Percentiles rank a stretch among this genome's conserved stretches.
phyloP scores from a whole-genome alignment of 139 green algal genomes.

The Coccomyxa sp. region DNA sequence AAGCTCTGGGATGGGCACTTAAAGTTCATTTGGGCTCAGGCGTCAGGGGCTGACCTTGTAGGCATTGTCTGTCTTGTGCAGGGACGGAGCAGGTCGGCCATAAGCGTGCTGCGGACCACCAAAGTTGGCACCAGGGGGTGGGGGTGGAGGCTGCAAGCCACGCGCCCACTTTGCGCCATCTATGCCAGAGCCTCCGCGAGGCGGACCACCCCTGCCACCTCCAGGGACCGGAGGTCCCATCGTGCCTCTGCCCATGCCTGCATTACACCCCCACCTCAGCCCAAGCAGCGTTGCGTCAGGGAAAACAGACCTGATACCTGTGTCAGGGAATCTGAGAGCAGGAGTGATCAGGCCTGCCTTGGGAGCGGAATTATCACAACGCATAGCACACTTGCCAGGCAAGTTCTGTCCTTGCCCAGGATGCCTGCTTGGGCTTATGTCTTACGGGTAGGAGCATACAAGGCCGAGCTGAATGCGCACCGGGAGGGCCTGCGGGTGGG shows the following conservation, averaged over 20 bases:
- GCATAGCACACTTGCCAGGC: neutral
- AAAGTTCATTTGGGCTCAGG: neutral
- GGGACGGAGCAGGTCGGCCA: conserved; percentile 15
- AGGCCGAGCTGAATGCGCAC: neutral
- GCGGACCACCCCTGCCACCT: conserved; percentile 3
- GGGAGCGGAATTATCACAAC: neutral
- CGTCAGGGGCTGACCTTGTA: conserved; percentile 45
- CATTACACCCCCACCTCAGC: neutral
- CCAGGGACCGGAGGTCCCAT: neutral
- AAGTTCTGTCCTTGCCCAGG: neutral
- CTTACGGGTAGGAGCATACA: neutral
- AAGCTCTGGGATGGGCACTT: neutral
- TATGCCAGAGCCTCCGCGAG: conserved; percentile 6
- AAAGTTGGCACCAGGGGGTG: conserved; percentile 18
- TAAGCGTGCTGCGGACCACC: conserved; percentile 26
- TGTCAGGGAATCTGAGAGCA: neutral
- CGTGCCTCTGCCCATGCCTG: conserved; percentile 2
- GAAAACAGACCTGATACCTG: neutral
- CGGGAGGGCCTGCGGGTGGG: neutral
- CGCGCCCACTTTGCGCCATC: conserved; percentile 53
- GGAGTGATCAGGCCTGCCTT: neutral
- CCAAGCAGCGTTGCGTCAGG: neutral
- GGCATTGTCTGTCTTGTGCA: conserved; percentile 58
- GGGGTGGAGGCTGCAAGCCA: conserved; percentile 39
- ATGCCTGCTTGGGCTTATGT: neutral